These are phyloP conservation scores for Oryza rufipogon DNA, from an alignment of 176 grass and related monocot genomes.

Conservation along the genomic window DNA sequence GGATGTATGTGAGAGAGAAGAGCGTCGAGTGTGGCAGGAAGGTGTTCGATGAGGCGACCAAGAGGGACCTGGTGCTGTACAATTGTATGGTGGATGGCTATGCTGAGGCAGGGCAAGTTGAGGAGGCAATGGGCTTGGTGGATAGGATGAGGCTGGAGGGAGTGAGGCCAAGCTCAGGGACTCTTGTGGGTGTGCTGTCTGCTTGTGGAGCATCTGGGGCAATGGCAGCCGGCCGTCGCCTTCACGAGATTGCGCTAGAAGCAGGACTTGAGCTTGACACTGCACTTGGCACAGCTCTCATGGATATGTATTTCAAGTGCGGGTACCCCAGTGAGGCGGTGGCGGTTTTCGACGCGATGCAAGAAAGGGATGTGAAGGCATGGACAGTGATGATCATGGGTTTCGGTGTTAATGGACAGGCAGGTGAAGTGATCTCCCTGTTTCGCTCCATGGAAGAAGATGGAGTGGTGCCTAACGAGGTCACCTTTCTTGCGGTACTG, in stretches of 20 bases:
- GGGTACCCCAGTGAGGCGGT: slow-evolving; percentile 44
- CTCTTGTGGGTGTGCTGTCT: slow-evolving; percentile 60
- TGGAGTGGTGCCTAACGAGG: slow-evolving; percentile 48
- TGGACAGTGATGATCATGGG: slow-evolving; percentile 72
- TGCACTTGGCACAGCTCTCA: slow-evolving; percentile 54
- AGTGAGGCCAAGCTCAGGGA: slow-evolving; percentile 49
- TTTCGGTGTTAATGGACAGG: slow-evolving; percentile 55
- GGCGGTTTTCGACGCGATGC: slow-evolving; percentile 49
- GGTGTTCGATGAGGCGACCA: slow-evolving; percentile 43
- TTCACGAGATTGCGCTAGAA: slow-evolving; percentile 42
- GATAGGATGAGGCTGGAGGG: slow-evolving; percentile 49
- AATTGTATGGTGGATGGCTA: slow-evolving; percentile 75
- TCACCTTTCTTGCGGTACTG: slow-evolving; percentile 57
- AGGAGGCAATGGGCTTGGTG: slow-evolving; percentile 52
- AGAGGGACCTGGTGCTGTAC: slow-evolving; percentile 60
- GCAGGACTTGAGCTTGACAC: slow-evolving; percentile 42
- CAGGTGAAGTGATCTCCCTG: slow-evolving; percentile 39
- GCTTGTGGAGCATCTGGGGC: slow-evolving; percentile 48
- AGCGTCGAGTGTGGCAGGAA: slow-evolving; percentile 34
- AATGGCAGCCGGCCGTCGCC: slow-evolving; percentile 14
- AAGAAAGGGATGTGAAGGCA: slow-evolving; percentile 55
- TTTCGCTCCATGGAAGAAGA: slow-evolving; percentile 51
- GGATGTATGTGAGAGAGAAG: slow-evolving; percentile 42
- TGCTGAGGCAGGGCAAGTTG: slow-evolving; percentile 49
- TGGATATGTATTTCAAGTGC: slow-evolving; percentile 68